Conservation (phyloP, 306 rosid genomes). For the Casuarina cunninghamiana region DNA sequence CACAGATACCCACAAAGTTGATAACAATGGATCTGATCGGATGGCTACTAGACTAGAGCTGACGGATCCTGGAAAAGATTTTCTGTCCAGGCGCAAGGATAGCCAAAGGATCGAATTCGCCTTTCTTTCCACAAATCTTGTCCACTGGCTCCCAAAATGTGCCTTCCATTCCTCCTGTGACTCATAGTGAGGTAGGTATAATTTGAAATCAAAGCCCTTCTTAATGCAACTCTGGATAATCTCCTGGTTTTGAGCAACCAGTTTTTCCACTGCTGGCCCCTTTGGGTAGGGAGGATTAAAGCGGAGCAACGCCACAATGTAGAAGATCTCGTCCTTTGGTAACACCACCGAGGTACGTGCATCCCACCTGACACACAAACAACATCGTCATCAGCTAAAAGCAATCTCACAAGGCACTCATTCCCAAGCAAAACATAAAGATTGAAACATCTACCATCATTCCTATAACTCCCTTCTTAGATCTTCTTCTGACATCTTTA, state of each 20-base stretch:
- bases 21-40: background rate
- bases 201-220: constrained; percentile 65
- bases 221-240: constrained; percentile 53
- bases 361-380: constrained; percentile 69
- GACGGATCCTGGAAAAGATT: constrained; percentile 55
- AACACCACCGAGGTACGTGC: constrained; percentile 65
- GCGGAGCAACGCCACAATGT: constrained; percentile 79
- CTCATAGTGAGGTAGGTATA: constrained; percentile 79
- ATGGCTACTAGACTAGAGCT: constrained; percentile 5
- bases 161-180: constrained; percentile 69
- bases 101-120: constrained; percentile 67
- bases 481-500: background rate
- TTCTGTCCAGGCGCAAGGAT: constrained; percentile 89
- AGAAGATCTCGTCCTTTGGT: constrained; percentile 83
- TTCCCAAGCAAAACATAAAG: background rate
- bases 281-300: constrained; percentile 58
- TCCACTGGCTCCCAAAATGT: constrained; percentile 78
- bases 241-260: constrained; percentile 68
- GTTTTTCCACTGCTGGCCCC: constrained; percentile 40
- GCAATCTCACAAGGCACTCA: background rate
- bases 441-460: background rate
- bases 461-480: background rate
- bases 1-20: constrained; percentile 11
- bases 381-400: background rate
- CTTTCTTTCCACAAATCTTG: constrained; percentile 57